Percentiles rank a stretch among this genome's conserved stretches.
phyloP scores from a whole-genome alignment of 495 filamentous ascomycete species.

The Hypoxylon cercidicola region DNA sequence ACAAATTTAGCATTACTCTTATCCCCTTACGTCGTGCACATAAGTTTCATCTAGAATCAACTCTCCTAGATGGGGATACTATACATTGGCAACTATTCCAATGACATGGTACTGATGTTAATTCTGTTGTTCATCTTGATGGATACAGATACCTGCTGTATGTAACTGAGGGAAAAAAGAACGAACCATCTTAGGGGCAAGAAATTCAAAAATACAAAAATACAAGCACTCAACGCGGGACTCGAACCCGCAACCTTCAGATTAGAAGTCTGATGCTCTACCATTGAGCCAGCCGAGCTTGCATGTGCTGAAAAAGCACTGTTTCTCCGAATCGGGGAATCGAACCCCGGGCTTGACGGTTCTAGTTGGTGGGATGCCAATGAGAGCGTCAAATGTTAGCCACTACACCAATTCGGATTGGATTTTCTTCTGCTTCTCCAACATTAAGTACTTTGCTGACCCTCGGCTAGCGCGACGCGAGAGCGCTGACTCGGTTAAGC shows the following conservation, averaged over 20 bases:
- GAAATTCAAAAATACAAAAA: not conserved
- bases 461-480: too few species aligned
- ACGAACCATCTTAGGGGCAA: not conserved
- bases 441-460: not conserved
- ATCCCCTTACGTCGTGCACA: too few species aligned
- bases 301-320: not conserved
- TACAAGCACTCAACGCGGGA: slow-evolving; percentile 7
- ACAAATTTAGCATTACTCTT: too few species aligned
- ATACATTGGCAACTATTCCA: too few species aligned
- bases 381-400: slow-evolving; percentile 53
- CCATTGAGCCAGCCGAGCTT: slow-evolving; percentile 14
- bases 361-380: not conserved
- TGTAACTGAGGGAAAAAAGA: too few species aligned
- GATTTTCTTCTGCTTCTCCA: not conserved
- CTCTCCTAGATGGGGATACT: too few species aligned
- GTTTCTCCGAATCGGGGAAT: slow-evolving; percentile 51
- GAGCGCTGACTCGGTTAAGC: too few species aligned
- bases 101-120: too few species aligned
- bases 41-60: too few species aligned
- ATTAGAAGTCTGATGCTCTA: slow-evolving; percentile 18
- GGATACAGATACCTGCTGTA: too few species aligned
- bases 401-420: slow-evolving; percentile 51
- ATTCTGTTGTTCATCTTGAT: too few species aligned
- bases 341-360: slow-evolving; percentile 53
- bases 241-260: slow-evolving; percentile 18